Evolutionary conservation across 805 yeast genomes (phyloP), one percentile per base, ranked within the genome.

Genomic region (Candida wancherniae): DNA sequence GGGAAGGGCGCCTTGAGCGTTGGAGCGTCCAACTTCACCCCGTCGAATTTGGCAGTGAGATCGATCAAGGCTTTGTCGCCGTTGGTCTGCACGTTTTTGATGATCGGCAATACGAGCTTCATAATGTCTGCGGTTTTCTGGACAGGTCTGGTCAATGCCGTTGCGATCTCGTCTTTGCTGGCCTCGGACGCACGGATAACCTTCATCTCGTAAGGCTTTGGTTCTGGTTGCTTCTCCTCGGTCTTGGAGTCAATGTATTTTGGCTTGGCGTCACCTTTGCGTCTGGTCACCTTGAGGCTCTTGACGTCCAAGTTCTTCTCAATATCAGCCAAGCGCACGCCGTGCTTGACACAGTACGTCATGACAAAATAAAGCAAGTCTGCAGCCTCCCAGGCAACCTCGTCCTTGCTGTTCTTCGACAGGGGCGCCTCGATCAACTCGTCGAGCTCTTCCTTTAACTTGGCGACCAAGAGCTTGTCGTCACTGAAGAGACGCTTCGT

Each of bases 351-450:
- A 45, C 76, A 70, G 63, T 71, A 69, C 7, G 70, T 61, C 58
- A 75, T 47, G 5, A 72, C 73, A 52, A 75, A 75, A 47, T 75
- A 75, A 16, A 75, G 42, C 55, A 92, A 69, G 57, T 92, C 98
- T 6, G 98, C 98, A 31, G 94, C 90, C 63, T 92, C 98, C 96
- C 96, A 92, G 0, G 97, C 82, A 33, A 86, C 73, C 35, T 90
- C 67, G 19, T 52, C 48, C 28, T 44, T 48, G 22, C 49, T 36
- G 17, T 49, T 34, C 29, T 47, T 66, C 2, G 71, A 73, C 47
- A 50, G 40, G 9, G 67, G 68, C 11, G 98, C 97, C 36, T 87
- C 96, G 19, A 87, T 77, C 40, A 92, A 73, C 59, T 92, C 98
- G 50, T 90, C 97, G 25, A 96, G 94, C 61, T 92, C 98, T 63